Percentiles rank a stretch among this genome's conserved stretches.
phyloP scores from a whole-genome alignment of 371 early-diverging fungal genomes.

The Cokeromyces recurvatus region DNA sequence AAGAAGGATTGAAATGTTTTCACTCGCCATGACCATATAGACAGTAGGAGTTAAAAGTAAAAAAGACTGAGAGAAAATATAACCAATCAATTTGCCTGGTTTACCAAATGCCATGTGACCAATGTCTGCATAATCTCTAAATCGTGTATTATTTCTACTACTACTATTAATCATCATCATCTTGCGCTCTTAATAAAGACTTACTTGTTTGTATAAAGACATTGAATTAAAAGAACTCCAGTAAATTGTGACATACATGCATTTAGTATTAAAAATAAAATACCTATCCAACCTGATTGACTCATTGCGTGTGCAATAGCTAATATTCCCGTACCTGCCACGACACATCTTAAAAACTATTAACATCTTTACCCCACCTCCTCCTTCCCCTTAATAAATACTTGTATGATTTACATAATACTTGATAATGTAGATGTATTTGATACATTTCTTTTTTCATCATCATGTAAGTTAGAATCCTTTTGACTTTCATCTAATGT shows the following conservation, averaged over 20 bases:
- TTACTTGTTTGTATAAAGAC: constrained; percentile 25
- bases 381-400: too few relatives aligned
- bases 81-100: constrained; percentile 53
- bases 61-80: constrained; percentile 61
- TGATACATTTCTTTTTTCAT: constrained; percentile 10
- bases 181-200: too few relatives aligned
- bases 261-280: constrained; percentile 4
- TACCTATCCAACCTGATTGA: constrained; percentile 80
- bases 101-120: constrained; percentile 65
- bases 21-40: constrained; percentile 73
- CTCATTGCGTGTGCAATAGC: constrained; percentile 80
- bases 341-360: constrained; percentile 70
- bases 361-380: too few relatives aligned
- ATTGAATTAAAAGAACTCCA: constrained; percentile 27
- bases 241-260: constrained; percentile 55
- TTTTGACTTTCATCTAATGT: too few relatives aligned
- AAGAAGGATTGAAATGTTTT: constrained; percentile 54
- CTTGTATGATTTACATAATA: constrained; percentile 12
- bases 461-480: neutral
- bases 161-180: too few relatives aligned
- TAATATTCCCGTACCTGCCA: constrained; percentile 83
- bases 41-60: constrained; percentile 66
- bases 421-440: constrained; percentile 18
- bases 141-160: neutral
- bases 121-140: constrained; percentile 42